Conservation (phyloP, 352 stramenopile genomes). For the Globisporangium nagaii region DNA sequence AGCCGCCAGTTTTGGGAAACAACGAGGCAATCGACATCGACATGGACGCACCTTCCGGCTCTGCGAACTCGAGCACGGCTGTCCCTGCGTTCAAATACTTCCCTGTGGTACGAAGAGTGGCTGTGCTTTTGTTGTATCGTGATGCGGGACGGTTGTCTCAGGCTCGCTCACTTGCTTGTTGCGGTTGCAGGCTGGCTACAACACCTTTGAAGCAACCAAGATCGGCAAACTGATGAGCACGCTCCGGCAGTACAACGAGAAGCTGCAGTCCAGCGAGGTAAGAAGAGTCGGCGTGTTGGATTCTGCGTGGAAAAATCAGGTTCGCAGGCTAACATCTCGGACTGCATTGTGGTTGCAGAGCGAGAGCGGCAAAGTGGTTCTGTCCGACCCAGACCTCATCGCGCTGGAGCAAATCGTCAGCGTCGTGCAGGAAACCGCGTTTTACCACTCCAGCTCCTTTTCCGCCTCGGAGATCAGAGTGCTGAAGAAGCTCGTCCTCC, state of each 20-base stretch:
- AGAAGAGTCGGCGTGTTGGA: constrained; percentile 21
- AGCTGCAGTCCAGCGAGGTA: constrained; percentile 43
- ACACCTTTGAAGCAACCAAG: constrained; percentile 91
- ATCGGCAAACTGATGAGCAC: constrained; percentile 91
- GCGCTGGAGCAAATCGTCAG: constrained; percentile 50
- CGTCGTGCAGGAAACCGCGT: constrained; percentile 75
- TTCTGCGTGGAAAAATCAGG: constrained; percentile 33
- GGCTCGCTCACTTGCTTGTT: constrained; percentile 22
- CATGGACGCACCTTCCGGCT: not conserved
- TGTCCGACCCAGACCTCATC: constrained; percentile 48
- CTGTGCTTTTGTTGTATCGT: constrained; percentile 9
- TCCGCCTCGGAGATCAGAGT: constrained; percentile 45
- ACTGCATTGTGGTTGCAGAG: not conserved
- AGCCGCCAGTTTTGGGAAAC: constrained; percentile 57
- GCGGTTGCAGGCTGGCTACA: constrained; percentile 66
- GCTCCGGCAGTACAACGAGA: constrained; percentile 87
- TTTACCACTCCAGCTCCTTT: constrained; percentile 92
- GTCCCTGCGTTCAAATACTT: constrained; percentile 55
- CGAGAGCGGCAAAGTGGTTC: constrained; percentile 10
- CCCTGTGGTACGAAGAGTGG: constrained; percentile 30
- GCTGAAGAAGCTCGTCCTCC: constrained; percentile 53
- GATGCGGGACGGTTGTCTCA: constrained; percentile 7
- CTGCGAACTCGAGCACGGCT: constrained; percentile 1
- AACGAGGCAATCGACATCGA: constrained; percentile 16
- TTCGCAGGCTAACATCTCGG: constrained; percentile 18